phyloP scores from a whole-genome alignment of 345 rosid genomes.

The Isatis tinctoria region DNA sequence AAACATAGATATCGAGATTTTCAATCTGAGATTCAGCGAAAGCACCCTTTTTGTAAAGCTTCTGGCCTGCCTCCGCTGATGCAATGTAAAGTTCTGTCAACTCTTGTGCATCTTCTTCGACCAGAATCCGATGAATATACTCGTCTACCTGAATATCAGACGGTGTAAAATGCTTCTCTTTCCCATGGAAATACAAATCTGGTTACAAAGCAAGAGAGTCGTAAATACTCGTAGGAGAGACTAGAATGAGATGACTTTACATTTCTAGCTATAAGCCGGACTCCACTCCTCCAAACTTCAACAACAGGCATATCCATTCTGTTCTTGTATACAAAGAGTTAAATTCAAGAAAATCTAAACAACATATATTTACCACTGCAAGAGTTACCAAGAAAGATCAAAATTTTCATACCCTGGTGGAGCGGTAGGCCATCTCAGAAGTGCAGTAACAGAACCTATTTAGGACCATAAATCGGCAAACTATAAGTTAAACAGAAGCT shows the following conservation, averaged over 20 bases:
- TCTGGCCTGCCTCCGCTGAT: conserved; percentile 66
- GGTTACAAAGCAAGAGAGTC: neutral
- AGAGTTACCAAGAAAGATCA: neutral
- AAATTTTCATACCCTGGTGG: conserved; percentile 62
- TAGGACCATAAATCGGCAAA: neutral
- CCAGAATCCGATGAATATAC: conserved; percentile 69
- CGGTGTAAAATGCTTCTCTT: conserved; percentile 11
- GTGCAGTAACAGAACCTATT: conserved; percentile 66
- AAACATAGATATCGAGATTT: conserved; percentile 52
- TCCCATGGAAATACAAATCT: neutral
- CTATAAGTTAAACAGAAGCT: neutral
- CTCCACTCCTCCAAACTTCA: conserved; percentile 78
- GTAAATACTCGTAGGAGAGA: conserved; percentile 15
- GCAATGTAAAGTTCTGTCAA: conserved; percentile 48
- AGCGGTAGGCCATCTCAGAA: conserved; percentile 94
- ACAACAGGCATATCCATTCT: conserved; percentile 95
- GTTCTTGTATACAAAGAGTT: conserved; percentile 18
- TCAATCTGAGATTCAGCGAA: conserved; percentile 63
- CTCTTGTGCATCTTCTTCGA: conserved; percentile 69
- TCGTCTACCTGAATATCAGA: conserved; percentile 64
- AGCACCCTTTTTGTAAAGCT: conserved; percentile 68
- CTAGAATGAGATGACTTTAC: conserved; percentile 41
- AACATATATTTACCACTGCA: neutral
- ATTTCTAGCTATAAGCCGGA: conserved; percentile 84
- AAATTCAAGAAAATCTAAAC: neutral